Conservation (phyloP, 2,329 filamentous ascomycete species). For the Exophiala phaeomuriformis region DNA sequence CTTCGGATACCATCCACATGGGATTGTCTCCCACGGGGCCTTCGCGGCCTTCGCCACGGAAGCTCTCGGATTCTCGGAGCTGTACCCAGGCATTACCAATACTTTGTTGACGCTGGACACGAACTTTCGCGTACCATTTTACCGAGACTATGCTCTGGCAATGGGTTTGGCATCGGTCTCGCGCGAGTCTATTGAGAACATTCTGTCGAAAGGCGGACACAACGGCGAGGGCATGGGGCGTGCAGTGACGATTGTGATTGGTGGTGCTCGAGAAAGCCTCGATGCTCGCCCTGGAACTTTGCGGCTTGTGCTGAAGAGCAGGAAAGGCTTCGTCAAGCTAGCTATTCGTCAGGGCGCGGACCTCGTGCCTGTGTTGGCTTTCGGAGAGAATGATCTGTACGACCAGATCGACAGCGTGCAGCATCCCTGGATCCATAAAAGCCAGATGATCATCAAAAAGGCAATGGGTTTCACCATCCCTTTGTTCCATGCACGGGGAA, state of each 20-base stretch:
- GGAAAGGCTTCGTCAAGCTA: constrained; percentile 91
- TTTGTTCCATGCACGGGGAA: constrained; percentile 78
- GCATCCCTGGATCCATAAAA: constrained; percentile 70
- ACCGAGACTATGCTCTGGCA: constrained; percentile 85
- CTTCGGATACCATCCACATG: constrained; percentile 94
- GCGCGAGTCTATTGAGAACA: constrained; percentile 82
- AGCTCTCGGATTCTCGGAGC: constrained; percentile 72
- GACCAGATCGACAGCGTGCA: constrained; percentile 72
- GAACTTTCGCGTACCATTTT: constrained; percentile 90
- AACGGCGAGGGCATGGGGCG: constrained; percentile 81
- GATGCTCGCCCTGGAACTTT: constrained; percentile 74
- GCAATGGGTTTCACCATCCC: constrained; percentile 88
- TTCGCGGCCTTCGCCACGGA: constrained; percentile 89
- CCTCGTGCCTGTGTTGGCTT: constrained; percentile 81
- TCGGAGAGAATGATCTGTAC: constrained; percentile 95
- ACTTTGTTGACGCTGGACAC: constrained; percentile 87
- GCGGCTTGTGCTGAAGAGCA: constrained; percentile 68
- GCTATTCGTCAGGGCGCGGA: constrained; percentile 89
- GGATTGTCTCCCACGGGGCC: constrained; percentile 94
- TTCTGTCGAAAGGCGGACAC: constrained; percentile 68
- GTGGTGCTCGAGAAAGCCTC: constrained; percentile 84
- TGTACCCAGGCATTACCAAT: constrained; percentile 94
- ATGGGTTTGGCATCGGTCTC: constrained; percentile 86
- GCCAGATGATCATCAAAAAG: constrained; percentile 78
- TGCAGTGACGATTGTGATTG: constrained; percentile 93